These are phyloP conservation scores for Zygosaccharomyces sapae DNA, from an alignment of 1,139 yeast genomes.

Conservation along the genomic window DNA sequence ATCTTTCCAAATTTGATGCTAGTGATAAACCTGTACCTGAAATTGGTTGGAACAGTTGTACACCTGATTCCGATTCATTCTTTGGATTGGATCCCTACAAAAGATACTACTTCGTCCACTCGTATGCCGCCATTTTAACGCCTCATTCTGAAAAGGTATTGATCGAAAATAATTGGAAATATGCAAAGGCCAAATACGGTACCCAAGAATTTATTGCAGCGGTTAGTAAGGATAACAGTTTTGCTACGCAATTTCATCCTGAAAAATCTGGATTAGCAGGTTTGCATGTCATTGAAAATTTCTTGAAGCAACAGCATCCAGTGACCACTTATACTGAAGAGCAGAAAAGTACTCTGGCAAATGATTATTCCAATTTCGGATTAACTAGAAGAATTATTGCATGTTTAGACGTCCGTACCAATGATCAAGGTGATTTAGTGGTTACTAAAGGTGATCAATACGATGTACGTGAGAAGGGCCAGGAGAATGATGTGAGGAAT, in stretches of 20 bases:
- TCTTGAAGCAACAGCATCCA: slow-evolving; percentile 51
- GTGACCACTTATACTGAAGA: slow-evolving; percentile 23
- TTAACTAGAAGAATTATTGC: slow-evolving; percentile 89
- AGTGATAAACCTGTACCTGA: slow-evolving; percentile 83
- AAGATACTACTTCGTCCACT: slow-evolving; percentile 91
- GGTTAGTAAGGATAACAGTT: slow-evolving; percentile 63
- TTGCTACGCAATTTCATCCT: slow-evolving; percentile 97
- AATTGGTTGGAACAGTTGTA: slow-evolving; percentile 83
- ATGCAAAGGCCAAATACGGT: slow-evolving; percentile 72
- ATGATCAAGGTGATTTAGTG: slow-evolving; percentile 89
- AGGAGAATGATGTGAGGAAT: slow-evolving; percentile 64
- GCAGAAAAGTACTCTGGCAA: slow-evolving; percentile 28
- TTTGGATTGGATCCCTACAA: slow-evolving; percentile 61
- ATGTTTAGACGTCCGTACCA: slow-evolving; percentile 91
- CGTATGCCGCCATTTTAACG: slow-evolving; percentile 70
- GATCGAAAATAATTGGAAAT: slow-evolving; percentile 64
- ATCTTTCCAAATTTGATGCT: slow-evolving; percentile 56
- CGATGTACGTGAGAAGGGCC: slow-evolving; percentile 77
- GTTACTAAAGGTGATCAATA: slow-evolving; percentile 98
- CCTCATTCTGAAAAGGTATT: slow-evolving; percentile 38
- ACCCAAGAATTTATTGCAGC: slow-evolving; percentile 84
- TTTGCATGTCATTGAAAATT: slow-evolving; percentile 64
- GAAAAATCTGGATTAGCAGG: slow-evolving; percentile 95
- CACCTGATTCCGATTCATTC: slow-evolving; percentile 36
- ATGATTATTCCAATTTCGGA: slow-evolving; percentile 59